These are phyloP conservation scores for Rhinocladiella similis DNA, from an alignment of 2,329 filamentous ascomycete genomes.

Conservation along the genomic window DNA sequence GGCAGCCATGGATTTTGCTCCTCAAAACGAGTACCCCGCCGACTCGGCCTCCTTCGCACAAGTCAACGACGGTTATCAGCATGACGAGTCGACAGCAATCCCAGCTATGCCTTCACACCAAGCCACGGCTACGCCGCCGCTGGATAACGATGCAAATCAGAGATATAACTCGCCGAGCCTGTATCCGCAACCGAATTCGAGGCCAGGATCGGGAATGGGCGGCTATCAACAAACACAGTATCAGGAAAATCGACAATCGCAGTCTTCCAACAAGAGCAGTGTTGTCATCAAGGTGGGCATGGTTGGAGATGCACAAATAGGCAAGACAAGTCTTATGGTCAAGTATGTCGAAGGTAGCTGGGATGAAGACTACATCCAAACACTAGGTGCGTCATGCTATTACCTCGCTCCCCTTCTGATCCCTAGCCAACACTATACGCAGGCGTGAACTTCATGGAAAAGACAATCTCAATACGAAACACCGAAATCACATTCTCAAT, in stretches of 20 bases:
- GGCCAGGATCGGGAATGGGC: slow-evolving; percentile 52
- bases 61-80: slow-evolving; percentile 27
- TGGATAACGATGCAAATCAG: slow-evolving; percentile 48
- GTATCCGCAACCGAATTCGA: slow-evolving; percentile 43
- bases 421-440: slow-evolving; percentile 4
- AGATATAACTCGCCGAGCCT: slow-evolving; percentile 44
- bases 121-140: slow-evolving; percentile 46
- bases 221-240: slow-evolving; percentile 47
- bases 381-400: slow-evolving; percentile 63
- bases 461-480: slow-evolving; percentile 98
- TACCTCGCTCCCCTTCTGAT: background rate
- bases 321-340: slow-evolving; percentile 98
- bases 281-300: slow-evolving; percentile 99
- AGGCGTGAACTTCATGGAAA: slow-evolving; percentile 99
- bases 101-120: slow-evolving; percentile 31
- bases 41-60: slow-evolving; percentile 30
- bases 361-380: slow-evolving; percentile 99
- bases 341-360: slow-evolving; percentile 99
- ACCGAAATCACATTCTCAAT: slow-evolving; percentile 99
- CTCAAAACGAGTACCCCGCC: slow-evolving; percentile 21
- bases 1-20: slow-evolving; percentile 16
- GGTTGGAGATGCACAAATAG: slow-evolving; percentile 98
- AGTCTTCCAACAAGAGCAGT: slow-evolving; percentile 50
- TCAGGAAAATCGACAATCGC: slow-evolving; percentile 44
- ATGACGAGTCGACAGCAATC: slow-evolving; percentile 21